Evolutionary conservation across 805 yeast genomes (phyloP).

Genomic region (Isabelozyma gotoi): DNA sequence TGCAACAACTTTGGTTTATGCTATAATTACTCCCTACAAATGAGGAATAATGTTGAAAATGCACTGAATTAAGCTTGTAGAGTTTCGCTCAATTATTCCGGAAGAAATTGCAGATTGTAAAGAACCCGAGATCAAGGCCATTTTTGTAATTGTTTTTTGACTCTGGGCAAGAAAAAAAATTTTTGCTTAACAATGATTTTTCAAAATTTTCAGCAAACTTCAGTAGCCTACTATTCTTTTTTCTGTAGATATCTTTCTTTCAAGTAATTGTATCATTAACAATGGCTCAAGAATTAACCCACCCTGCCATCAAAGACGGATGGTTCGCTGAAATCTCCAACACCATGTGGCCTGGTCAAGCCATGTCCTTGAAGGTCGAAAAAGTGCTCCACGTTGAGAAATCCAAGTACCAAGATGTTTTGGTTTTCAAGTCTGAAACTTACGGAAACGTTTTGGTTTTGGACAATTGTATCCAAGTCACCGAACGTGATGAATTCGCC

Average conservation of each 20-base stretch:
- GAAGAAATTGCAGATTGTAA: too few relatives aligned
- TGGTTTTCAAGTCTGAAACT: conserved; percentile 88
- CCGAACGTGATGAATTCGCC: conserved; percentile 96
- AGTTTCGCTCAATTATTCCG: too few relatives aligned
- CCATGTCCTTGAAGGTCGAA: conserved; percentile 87
- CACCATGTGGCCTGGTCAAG: conserved; percentile 99
- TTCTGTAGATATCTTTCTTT: background rate
- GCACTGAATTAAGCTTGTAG: too few relatives aligned
- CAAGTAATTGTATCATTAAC: background rate
- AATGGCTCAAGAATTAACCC: conserved; percentile 43
- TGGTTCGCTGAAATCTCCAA: conserved; percentile 96
- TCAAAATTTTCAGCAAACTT: background rate
- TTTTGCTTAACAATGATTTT: too few relatives aligned
- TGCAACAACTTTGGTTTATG: too few relatives aligned
- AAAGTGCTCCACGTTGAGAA: conserved; percentile 81
- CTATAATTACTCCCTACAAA: too few relatives aligned
- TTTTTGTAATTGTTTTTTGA: background rate
- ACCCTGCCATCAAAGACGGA: conserved; percentile 72
- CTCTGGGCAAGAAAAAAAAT: background rate
- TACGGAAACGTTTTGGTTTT: conserved; percentile 95
- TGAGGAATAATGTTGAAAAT: too few relatives aligned
- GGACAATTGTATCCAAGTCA: conserved; percentile 93
- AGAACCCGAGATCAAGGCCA: too few relatives aligned
- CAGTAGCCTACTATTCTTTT: too few relatives aligned
- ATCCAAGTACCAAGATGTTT: conserved; percentile 89